phyloP scores from a whole-genome alignment of 2,329 filamentous ascomycete genomes.

The Rhynchosporium agropyri region DNA sequence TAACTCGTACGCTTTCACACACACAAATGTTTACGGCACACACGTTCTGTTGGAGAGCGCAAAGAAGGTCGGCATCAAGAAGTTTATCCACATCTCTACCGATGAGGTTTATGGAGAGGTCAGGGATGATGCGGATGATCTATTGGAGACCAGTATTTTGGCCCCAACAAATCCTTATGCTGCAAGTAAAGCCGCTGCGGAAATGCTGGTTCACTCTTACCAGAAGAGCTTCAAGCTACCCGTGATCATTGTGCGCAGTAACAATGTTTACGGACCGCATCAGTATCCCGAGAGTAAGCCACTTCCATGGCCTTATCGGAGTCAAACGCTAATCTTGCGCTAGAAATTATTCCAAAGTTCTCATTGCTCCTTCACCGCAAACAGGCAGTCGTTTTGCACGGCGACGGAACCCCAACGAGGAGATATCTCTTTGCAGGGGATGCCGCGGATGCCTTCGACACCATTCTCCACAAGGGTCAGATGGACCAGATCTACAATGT shows the following conservation, averaged over 20 bases:
- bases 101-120: slow-evolving; percentile 87
- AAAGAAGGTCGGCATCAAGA: slow-evolving; percentile 68
- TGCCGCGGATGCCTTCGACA: slow-evolving; percentile 80
- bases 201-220: slow-evolving; percentile 88
- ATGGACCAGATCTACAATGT: slow-evolving; percentile 83
- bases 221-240: slow-evolving; percentile 81
- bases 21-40: slow-evolving; percentile 83
- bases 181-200: slow-evolving; percentile 78
- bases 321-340: slow-evolving; percentile 23
- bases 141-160: slow-evolving; percentile 73
- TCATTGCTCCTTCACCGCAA: slow-evolving; percentile 69
- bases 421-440: slow-evolving; percentile 80
- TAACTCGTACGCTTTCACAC: slow-evolving; percentile 80
- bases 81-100: slow-evolving; percentile 82
- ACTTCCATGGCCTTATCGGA: neutral
- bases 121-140: slow-evolving; percentile 68
- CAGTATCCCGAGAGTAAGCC: slow-evolving; percentile 79
- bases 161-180: slow-evolving; percentile 82
- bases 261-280: slow-evolving; percentile 85
- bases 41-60: slow-evolving; percentile 79
- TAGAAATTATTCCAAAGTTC: slow-evolving; percentile 85
- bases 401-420: slow-evolving; percentile 73
- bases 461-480: slow-evolving; percentile 75
- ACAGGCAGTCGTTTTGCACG: slow-evolving; percentile 72
- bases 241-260: slow-evolving; percentile 77